A percentile compares a stretch with the other conserved stretches of the same genome.
These are phyloP conservation scores for Sphagnum magellanicum DNA, from an alignment of 228 moss, liverwort and hornwort genomes.

Conservation along the genomic window DNA sequence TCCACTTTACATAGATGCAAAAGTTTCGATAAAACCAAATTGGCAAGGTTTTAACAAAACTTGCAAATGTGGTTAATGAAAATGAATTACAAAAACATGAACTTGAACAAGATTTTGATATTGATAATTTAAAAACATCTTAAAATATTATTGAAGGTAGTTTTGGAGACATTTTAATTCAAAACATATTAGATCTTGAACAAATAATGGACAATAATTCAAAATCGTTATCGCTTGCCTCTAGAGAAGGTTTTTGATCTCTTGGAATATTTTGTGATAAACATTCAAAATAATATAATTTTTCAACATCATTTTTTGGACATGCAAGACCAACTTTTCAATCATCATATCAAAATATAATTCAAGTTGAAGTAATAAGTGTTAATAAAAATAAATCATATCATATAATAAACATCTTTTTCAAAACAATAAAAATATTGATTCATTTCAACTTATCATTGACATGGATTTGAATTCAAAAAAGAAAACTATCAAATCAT, in stretches of 20 bases:
- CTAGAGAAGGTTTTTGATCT: not conserved
- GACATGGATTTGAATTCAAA: not conserved
- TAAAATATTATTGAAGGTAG: not conserved
- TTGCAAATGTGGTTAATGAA: not conserved
- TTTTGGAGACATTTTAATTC: not conserved
- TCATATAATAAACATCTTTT: not conserved
- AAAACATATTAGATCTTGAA: not conserved
- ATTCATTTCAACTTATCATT: not conserved
- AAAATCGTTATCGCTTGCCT: not conserved
- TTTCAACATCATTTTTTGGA: not conserved
- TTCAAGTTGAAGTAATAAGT: not conserved
- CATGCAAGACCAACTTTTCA: not conserved
- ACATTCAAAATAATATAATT: not conserved
- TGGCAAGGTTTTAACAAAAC: not conserved
- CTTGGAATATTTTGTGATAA: not conserved
- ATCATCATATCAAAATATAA: not conserved
- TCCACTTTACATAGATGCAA: not conserved
- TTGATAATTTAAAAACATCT: not conserved
- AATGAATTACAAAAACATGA: not conserved
- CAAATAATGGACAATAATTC: not conserved
- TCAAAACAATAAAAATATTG: conserved; percentile 1
- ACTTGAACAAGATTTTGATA: not conserved
- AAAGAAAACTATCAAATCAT: not conserved
- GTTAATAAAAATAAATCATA: not conserved
- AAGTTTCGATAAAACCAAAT: not conserved